These are phyloP conservation scores for Monosporozyma aerobia DNA, from an alignment of 805 yeast species.

Conservation along the genomic window DNA sequence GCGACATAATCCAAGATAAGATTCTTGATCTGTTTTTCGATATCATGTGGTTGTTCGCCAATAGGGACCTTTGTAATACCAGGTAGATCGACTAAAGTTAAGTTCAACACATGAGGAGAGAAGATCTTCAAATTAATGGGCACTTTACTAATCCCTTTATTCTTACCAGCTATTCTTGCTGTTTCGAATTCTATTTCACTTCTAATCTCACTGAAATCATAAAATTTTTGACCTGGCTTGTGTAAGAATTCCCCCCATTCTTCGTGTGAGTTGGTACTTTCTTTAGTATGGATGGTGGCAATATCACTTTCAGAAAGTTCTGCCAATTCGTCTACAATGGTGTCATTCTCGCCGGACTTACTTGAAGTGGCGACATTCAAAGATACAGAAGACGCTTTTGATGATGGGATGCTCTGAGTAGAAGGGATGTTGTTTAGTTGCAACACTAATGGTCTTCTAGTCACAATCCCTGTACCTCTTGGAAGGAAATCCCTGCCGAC, in stretches of 20 bases:
- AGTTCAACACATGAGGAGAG: conserved; percentile 88
- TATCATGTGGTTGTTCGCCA: conserved; percentile 97
- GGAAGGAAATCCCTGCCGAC: conserved; percentile 96
- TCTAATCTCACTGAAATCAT: conserved; percentile 81
- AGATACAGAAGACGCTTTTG: conserved; percentile 7
- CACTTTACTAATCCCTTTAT: conserved; percentile 78
- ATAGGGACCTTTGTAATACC: conserved; percentile 98
- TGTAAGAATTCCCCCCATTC: conserved; percentile 99
- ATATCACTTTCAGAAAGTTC: conserved; percentile 2
- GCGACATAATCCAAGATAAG: conserved; percentile 89
- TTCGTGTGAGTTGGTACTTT: conserved; percentile 19
- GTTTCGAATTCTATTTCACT: conserved; percentile 87
- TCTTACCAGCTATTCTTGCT: conserved; percentile 61
- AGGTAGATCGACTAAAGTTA: conserved; percentile 92
- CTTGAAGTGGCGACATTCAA: conserved; percentile 31
- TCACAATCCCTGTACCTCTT: conserved; percentile 94
- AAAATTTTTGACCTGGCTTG: conserved; percentile 78
- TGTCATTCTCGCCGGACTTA: neutral
- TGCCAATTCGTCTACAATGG: conserved; percentile 2
- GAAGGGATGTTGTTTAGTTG: conserved; percentile 59
- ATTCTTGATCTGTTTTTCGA: conserved; percentile 87
- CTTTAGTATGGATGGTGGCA: conserved; percentile 1
- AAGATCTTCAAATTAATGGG: conserved; percentile 90
- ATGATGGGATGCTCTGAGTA: neutral
- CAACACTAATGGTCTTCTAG: conserved; percentile 84